Percentiles rank a stretch among this genome's conserved stretches.
Evolutionary conservation across 2,329 filamentous ascomycete species (phyloP).

Genomic region (Aureobasidium uvarum): DNA sequence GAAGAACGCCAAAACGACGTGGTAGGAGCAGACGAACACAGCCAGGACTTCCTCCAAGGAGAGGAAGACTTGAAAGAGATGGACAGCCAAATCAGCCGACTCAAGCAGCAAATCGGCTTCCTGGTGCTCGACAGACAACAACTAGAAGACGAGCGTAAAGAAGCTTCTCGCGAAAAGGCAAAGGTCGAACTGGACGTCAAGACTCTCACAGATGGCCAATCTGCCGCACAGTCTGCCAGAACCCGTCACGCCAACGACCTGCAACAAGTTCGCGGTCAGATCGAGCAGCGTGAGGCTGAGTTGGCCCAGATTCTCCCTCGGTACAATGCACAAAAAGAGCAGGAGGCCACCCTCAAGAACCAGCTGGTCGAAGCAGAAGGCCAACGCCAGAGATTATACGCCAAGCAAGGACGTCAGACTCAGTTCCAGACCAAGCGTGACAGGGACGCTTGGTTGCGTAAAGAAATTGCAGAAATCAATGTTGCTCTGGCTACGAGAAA

Average conservation of each 20-base stretch:
- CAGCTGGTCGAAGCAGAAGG: slow-evolving; percentile 75
- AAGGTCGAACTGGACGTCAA: slow-evolving; percentile 85
- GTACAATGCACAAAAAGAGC: slow-evolving; percentile 68
- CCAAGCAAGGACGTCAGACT: slow-evolving; percentile 85
- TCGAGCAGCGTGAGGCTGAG: slow-evolving; percentile 72
- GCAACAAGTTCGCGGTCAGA: slow-evolving; percentile 68
- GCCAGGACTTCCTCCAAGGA: slow-evolving; percentile 70
- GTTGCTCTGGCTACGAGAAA: slow-evolving; percentile 74
- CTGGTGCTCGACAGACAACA: slow-evolving; percentile 81
- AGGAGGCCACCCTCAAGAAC: slow-evolving; percentile 68
- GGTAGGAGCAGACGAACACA: slow-evolving; percentile 78
- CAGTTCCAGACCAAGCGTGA: slow-evolving; percentile 87
- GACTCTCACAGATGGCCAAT: slow-evolving; percentile 77
- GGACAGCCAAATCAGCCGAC: slow-evolving; percentile 73
- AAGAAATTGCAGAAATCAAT: slow-evolving; percentile 78
- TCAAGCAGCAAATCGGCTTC: slow-evolving; percentile 80
- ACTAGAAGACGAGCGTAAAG: slow-evolving; percentile 83
- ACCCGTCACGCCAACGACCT: slow-evolving; percentile 70
- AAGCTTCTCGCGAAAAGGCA: slow-evolving; percentile 74
- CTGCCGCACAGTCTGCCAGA: slow-evolving; percentile 70
- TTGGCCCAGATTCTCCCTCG: slow-evolving; percentile 72
- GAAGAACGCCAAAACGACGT: slow-evolving; percentile 76
- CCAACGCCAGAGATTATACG: slow-evolving; percentile 73
- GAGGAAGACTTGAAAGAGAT: slow-evolving; percentile 76
- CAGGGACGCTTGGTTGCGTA: slow-evolving; percentile 76